Conservation (phyloP, 2,329 filamentous ascomycete species). For the Herpotrichia juniperi region DNA sequence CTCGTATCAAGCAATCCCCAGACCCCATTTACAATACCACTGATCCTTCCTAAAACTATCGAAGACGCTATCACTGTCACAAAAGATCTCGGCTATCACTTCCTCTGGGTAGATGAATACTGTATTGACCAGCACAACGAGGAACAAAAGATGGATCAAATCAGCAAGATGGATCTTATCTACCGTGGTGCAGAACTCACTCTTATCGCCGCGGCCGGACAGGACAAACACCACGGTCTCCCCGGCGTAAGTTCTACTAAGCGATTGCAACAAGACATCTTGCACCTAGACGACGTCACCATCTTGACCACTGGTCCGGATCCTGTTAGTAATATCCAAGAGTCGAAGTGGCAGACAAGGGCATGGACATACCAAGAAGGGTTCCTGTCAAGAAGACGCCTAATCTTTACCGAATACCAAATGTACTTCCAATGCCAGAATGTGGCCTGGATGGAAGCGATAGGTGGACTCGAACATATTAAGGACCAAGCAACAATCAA, state of each 20-base stretch:
- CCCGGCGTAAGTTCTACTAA: neutral
- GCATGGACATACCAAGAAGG: constrained; percentile 10
- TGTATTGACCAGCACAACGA: constrained; percentile 8
- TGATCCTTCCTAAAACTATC: neutral
- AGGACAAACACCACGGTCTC: neutral
- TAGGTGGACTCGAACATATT: too few relatives aligned
- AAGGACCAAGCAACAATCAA: too few relatives aligned
- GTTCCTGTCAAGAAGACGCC: neutral
- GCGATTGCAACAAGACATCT: neutral
- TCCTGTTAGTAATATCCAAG: neutral
- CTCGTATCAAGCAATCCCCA: neutral
- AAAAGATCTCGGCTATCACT: neutral
- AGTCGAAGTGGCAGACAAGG: constrained; percentile 5
- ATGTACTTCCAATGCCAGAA: too few relatives aligned
- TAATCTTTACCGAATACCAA: too few relatives aligned
- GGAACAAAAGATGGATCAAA: neutral
- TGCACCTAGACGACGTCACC: neutral
- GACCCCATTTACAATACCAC: neutral
- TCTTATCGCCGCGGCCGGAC: constrained; percentile 4
- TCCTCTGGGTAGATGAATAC: constrained; percentile 10
- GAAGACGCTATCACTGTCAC: constrained; percentile 7
- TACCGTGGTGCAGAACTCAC: constrained; percentile 8
- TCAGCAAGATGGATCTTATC: constrained; percentile 9
- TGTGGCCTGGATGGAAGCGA: too few relatives aligned
- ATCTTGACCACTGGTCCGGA: neutral